phyloP scores from a whole-genome alignment of 2,329 filamentous ascomycete genomes.

The Emergomyces africanus region DNA sequence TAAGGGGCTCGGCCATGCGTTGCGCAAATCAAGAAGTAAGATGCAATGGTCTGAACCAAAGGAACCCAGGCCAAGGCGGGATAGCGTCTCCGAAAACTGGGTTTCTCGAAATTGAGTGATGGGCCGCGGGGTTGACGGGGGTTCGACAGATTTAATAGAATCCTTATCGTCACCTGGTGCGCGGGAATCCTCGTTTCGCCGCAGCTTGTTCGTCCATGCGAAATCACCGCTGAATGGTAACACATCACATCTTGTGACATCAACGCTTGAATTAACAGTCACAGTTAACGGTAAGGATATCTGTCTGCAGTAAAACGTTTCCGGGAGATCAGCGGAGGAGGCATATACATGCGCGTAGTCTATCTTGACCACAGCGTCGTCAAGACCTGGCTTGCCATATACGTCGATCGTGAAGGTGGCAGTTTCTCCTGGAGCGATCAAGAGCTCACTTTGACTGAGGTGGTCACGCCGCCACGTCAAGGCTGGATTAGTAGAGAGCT shows the following conservation, averaged over 20 bases:
- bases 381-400: slow-evolving; percentile 72
- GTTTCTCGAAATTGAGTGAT: slow-evolving; percentile 19
- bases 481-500: slow-evolving; percentile 62
- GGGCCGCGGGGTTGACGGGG: background rate
- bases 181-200: background rate
- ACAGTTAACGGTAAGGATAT: slow-evolving; percentile 68
- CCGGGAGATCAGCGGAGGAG: slow-evolving; percentile 51
- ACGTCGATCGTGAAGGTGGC: slow-evolving; percentile 72
- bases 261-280: slow-evolving; percentile 84
- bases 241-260: slow-evolving; percentile 68
- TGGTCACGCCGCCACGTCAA: slow-evolving; percentile 41
- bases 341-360: slow-evolving; percentile 76
- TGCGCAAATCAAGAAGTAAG: slow-evolving; percentile 70
- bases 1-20: slow-evolving; percentile 77
- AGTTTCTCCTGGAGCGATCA: slow-evolving; percentile 54
- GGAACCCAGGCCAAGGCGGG: slow-evolving; percentile 27
- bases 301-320: slow-evolving; percentile 72
- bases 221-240: slow-evolving; percentile 58
- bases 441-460: slow-evolving; percentile 36
- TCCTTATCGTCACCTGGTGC: background rate
- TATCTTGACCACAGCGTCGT: slow-evolving; percentile 64
- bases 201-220: slow-evolving; percentile 43
- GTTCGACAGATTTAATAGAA: slow-evolving; percentile 4
- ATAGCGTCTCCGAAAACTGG: slow-evolving; percentile 35
- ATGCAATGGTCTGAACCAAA: slow-evolving; percentile 56